Evolutionary conservation across 495 filamentous ascomycete species (phyloP).

Genomic region (Massariosphaeria phaeospora): DNA sequence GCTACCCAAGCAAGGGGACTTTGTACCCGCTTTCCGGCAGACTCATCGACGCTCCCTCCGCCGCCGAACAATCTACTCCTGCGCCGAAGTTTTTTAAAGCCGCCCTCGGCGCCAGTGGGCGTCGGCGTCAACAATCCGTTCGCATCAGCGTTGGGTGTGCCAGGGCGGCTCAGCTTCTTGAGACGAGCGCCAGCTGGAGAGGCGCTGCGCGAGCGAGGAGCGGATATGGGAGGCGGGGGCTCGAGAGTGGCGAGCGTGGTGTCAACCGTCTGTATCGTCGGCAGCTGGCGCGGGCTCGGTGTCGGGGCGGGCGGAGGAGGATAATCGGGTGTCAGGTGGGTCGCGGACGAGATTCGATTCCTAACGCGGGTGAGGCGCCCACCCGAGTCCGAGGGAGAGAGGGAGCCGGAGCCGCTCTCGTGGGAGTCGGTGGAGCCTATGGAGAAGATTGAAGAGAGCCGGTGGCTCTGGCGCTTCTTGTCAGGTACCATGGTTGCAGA

Average conservation of each 20-base stretch:
- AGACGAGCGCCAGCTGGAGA: slow-evolving; percentile 19
- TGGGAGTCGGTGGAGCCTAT: slow-evolving; percentile 1
- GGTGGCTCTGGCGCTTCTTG: slow-evolving; percentile 21
- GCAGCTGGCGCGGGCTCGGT: neutral
- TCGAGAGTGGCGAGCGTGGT: slow-evolving; percentile 15
- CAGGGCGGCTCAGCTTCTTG: slow-evolving; percentile 4
- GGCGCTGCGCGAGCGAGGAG: slow-evolving; percentile 4
- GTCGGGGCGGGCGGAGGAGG: slow-evolving; percentile 14
- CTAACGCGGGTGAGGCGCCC: slow-evolving; percentile 15
- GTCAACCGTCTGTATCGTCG: slow-evolving; percentile 12
- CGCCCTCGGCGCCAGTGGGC: too few relatives aligned
- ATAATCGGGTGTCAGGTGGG: slow-evolving; percentile 12
- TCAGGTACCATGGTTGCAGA: neutral
- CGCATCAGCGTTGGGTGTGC: slow-evolving; percentile 11
- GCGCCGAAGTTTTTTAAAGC: slow-evolving; percentile 19
- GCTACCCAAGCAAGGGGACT: slow-evolving; percentile 30
- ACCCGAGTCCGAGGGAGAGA: slow-evolving; percentile 10
- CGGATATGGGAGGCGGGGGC: slow-evolving; percentile 15
- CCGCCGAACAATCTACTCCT: slow-evolving; percentile 24
- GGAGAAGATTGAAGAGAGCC: slow-evolving; percentile 27
- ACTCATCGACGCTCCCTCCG: slow-evolving; percentile 22
- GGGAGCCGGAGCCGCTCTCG: neutral
- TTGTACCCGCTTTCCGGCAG: too few relatives aligned
- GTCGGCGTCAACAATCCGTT: slow-evolving; percentile 1
- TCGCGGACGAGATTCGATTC: slow-evolving; percentile 19